phyloP scores from a whole-genome alignment of 1,284 basidiomycete species.

The Cryptococcus sp. region DNA sequence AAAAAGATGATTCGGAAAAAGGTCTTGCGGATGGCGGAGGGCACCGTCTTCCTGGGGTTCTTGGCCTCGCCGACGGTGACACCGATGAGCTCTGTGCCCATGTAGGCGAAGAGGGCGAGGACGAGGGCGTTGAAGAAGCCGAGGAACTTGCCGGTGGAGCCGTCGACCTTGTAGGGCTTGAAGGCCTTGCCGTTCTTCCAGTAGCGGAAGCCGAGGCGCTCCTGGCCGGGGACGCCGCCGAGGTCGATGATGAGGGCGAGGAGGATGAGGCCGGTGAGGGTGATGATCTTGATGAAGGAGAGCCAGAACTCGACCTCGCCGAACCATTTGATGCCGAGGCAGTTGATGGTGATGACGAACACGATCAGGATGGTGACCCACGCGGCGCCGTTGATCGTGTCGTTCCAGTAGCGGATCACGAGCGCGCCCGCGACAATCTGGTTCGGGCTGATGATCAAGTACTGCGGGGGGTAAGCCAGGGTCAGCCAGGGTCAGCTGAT shows the following conservation, averaged over 20 bases:
- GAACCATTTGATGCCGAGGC: constrained; percentile 53
- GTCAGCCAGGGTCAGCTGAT: constrained; percentile 30
- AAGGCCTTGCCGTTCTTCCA: constrained; percentile 53
- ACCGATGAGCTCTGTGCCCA: constrained; percentile 59
- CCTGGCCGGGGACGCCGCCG: constrained; percentile 63
- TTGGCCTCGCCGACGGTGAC: constrained; percentile 53
- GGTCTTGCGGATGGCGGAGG: constrained; percentile 57
- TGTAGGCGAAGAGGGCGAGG: constrained; percentile 58
- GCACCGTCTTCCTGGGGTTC: constrained; percentile 61
- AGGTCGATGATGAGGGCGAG: constrained; percentile 62
- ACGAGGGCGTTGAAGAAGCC: constrained; percentile 43
- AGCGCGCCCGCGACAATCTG: constrained; percentile 49
- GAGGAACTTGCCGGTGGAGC: constrained; percentile 31
- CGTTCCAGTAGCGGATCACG: constrained; percentile 45
- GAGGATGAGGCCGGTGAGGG: constrained; percentile 59
- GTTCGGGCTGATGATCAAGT: constrained; percentile 50
- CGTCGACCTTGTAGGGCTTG: constrained; percentile 30
- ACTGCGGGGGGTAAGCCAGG: constrained; percentile 36
- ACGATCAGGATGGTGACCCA: constrained; percentile 50
- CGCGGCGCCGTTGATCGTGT: constrained; percentile 34
- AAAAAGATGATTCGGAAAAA: constrained; percentile 63
- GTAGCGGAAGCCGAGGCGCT: constrained; percentile 59
- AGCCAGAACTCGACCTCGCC: constrained; percentile 60
- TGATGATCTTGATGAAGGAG: constrained; percentile 56
- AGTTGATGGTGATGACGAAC: constrained; percentile 46